phyloP scores from a whole-genome alignment of 2,329 filamentous ascomycete species.

The Catunica adiposa region DNA sequence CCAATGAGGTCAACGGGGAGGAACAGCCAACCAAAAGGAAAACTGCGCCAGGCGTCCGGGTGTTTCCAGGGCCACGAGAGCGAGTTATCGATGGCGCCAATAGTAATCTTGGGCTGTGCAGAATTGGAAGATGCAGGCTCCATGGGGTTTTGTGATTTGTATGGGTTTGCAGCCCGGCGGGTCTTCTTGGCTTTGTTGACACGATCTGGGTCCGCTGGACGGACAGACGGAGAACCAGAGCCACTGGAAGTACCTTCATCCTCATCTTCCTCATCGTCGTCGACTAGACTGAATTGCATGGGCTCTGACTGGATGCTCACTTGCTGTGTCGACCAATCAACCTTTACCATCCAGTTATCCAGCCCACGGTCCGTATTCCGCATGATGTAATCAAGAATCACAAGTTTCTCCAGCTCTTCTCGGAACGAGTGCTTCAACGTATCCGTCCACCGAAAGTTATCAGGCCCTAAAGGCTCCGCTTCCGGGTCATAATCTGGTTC shows the following conservation, averaged over 20 bases:
- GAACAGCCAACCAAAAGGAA: slow-evolving; percentile 97
- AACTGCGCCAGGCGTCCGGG: slow-evolving; percentile 78
- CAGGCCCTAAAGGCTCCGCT: slow-evolving; percentile 26
- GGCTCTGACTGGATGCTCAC: slow-evolving; percentile 80
- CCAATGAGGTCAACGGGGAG: slow-evolving; percentile 91
- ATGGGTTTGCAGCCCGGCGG: slow-evolving; percentile 42
- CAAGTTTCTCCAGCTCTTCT: slow-evolving; percentile 89
- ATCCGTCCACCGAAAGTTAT: slow-evolving; percentile 72
- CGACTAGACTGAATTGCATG: slow-evolving; percentile 46
- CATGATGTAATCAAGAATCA: slow-evolving; percentile 98
- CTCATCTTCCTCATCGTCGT: slow-evolving; percentile 27
- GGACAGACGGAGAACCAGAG: slow-evolving; percentile 23
- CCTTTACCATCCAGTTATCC: slow-evolving; percentile 99
- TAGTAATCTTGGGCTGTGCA: slow-evolving; percentile 44
- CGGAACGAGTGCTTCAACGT: slow-evolving; percentile 76
- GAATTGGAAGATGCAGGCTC: slow-evolving; percentile 37
- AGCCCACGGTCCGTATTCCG: slow-evolving; percentile 90
- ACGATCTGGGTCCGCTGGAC: slow-evolving; percentile 33
- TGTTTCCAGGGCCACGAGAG: slow-evolving; percentile 99
- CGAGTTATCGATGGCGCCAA: slow-evolving; percentile 95
- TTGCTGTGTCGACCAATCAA: slow-evolving; percentile 68
- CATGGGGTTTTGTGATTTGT: slow-evolving; percentile 73
- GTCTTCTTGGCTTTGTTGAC: slow-evolving; percentile 25
- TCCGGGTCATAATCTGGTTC: slow-evolving; percentile 29
- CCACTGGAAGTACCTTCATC: slow-evolving; percentile 23